Evolutionary conservation across 345 rosid species (phyloP).

Genomic region (Brassica cretica): DNA sequence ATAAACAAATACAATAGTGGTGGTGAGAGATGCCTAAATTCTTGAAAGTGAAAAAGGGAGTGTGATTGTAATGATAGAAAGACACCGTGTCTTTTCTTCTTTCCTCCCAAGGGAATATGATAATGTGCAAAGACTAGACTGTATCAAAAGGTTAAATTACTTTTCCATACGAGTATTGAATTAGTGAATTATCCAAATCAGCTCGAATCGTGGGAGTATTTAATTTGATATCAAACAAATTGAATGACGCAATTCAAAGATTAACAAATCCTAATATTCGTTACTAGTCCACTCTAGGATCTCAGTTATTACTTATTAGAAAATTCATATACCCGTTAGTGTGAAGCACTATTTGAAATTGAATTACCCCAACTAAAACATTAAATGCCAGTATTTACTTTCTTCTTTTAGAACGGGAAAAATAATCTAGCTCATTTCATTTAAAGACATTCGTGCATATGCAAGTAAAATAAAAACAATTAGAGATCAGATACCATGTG

Average conservation of each 20-base stretch:
- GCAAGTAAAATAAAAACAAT: background rate
- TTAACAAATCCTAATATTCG: background rate
- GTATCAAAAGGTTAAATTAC: background rate
- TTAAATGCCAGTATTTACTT: background rate
- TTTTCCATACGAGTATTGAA: background rate
- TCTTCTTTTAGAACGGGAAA: background rate
- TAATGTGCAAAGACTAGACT: background rate
- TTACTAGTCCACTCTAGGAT: background rate
- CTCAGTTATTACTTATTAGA: background rate
- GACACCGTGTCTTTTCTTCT: slow-evolving; percentile 22
- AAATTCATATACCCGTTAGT: background rate
- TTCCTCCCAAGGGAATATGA: slow-evolving; percentile 8
- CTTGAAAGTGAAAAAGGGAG: slow-evolving; percentile 13
- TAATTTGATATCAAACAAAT: background rate
- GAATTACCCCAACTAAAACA: background rate
- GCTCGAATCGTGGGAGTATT: background rate
- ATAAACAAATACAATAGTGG: background rate
- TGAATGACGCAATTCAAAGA: background rate
- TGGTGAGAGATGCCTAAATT: slow-evolving; percentile 15
- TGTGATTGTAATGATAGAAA: slow-evolving; percentile 46
- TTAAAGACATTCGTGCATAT: background rate
- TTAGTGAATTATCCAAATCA: background rate
- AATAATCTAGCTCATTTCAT: background rate
- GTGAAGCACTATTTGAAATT: background rate
- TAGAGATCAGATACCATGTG: background rate